Base-by-base conservation (phyloP, 257 asterid species). In the Solanum commersonii region DNA sequence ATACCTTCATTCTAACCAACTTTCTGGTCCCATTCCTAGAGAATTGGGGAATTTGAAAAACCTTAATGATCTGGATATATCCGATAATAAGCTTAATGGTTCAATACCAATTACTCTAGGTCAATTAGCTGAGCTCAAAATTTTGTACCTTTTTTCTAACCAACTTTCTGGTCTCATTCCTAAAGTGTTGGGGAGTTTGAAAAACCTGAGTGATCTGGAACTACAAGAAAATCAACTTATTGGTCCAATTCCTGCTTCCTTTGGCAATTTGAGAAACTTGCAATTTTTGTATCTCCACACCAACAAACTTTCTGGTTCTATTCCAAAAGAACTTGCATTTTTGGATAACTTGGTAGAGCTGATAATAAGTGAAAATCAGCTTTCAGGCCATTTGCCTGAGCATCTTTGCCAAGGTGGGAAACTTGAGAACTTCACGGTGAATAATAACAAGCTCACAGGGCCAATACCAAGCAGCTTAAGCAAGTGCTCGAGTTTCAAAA, bases 291-390 rank as follows among this genome's bases (percentile, higher is more conserved):
- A 23, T 4, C 70, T 63, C 13, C 2, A 1, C 1, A 0, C 5
- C 29, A 63, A 63, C 31, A 10, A 23, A 23, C 71, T 63, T 23
- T 63, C 29, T 23, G 70, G 70, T 63, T 22, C 29, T 10, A 63
- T 63, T 63, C 29, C 70, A 8, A 4, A 63, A 63, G 70, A 63
- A 63, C 2, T 63, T 23, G 70, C 70, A 10, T 63, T 0, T 63
- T 63, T 63, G 31, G 70, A 63, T 10, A 63, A 63, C 31, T 63
- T 23, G 70, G 15, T 5, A 4, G 5, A 3, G 3, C 1, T 90
- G 3, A 5, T 1, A 56, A 7, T 56, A 0, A 1, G 2, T 56
- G 10, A 56, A 0, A 63, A 63, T 63, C 29, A 23, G 7, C 4
- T 63, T 63, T 63, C 70, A 9, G 70, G 70, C 70, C 70, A 23